Evolutionary conservation across 768 basidiomycete species (phyloP).

Genomic region (Serpula lacrymans): DNA sequence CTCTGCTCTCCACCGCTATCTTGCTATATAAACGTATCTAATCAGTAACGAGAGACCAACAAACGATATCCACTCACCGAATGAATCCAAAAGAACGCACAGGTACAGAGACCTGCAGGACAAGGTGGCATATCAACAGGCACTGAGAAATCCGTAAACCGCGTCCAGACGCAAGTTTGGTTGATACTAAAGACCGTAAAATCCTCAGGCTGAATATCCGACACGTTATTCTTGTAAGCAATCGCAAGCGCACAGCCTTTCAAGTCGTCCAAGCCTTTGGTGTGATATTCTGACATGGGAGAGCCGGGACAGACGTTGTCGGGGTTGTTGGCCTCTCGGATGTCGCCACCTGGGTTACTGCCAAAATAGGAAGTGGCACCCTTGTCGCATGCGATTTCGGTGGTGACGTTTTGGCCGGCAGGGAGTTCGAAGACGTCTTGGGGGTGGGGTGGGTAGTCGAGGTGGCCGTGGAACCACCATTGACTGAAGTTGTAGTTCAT

Average conservation of each 20-base stretch:
- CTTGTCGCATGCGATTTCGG: constrained; percentile 58
- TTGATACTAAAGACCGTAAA: constrained; percentile 75
- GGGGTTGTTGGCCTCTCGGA: constrained; percentile 43
- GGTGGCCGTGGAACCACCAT: constrained; percentile 65
- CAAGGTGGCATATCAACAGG: constrained; percentile 68
- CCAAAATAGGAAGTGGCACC: constrained; percentile 56
- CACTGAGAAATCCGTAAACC: constrained; percentile 67
- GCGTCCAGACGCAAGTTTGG: constrained; percentile 70
- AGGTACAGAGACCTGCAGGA: constrained; percentile 58
- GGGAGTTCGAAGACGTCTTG: constrained; percentile 58
- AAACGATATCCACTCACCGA: constrained; percentile 34
- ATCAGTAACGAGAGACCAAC: neutral
- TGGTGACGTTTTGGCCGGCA: constrained; percentile 50
- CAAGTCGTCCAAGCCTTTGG: constrained; percentile 49
- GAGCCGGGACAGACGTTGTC: constrained; percentile 53
- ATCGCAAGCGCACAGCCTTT: constrained; percentile 70
- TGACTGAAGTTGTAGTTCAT: constrained; percentile 35
- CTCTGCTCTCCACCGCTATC: constrained; percentile 64
- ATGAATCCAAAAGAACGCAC: constrained; percentile 76
- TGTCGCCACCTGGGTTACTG: constrained; percentile 50
- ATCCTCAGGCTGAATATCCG: constrained; percentile 58
- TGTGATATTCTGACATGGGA: constrained; percentile 47
- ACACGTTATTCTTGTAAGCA: constrained; percentile 65
- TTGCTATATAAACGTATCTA: constrained; percentile 19
- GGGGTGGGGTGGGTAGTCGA: constrained; percentile 52